Evolutionary conservation across 768 basidiomycete genomes (phyloP), one percentile per base, ranked within the genome.

Genomic region (Naganishia onofrii): DNA sequence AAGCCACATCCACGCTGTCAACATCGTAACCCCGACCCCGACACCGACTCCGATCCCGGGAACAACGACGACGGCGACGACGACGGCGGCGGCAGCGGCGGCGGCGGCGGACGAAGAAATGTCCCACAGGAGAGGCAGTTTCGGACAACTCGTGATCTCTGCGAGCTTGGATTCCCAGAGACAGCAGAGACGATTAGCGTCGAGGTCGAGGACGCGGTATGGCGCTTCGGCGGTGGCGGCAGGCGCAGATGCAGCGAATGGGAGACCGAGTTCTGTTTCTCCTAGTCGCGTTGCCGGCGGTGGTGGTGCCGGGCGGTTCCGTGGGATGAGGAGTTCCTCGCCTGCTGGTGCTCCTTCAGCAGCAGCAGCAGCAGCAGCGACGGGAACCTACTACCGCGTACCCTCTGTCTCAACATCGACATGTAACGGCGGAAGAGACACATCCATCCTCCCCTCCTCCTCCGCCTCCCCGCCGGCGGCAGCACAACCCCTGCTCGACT

Each of bases 401-500:
- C 36, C 42, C 7, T 38, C 60, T 23, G 26, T 44, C 38, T 46
- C 60, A 0, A 42, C 60, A 1, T 44, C 60, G n/a, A 36, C 34
- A 36, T 36, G 34, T 12, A n/a, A 17, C 9, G 23, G 17, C 60
- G n/a, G 23, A 6, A 42, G 38, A 29, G 38, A 44, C 57, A 19
- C 9, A 5, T 29, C 55, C 9, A 29, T 29, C 28, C 55, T 32
- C 19, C 32, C 31, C 19, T 10, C 55, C 3, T 19, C 57, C 3
- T 12, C 60, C 42, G 13, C 60, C 3, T 15, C 2, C 6, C 31
- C 36, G 10, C 4, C 6, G 21, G 3, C 15, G 4, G 48, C n/a
- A n/a, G 21, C 48, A n/a, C 69, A 58, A 12, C 31, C 68, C 17
- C 84, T 98, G 21, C 91, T 99, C 82, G 88, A 92, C 77, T 96